These are phyloP conservation scores for Tolypocladium nubicola DNA, from an alignment of 2,329 filamentous ascomycete genomes.

Conservation along the genomic window DNA sequence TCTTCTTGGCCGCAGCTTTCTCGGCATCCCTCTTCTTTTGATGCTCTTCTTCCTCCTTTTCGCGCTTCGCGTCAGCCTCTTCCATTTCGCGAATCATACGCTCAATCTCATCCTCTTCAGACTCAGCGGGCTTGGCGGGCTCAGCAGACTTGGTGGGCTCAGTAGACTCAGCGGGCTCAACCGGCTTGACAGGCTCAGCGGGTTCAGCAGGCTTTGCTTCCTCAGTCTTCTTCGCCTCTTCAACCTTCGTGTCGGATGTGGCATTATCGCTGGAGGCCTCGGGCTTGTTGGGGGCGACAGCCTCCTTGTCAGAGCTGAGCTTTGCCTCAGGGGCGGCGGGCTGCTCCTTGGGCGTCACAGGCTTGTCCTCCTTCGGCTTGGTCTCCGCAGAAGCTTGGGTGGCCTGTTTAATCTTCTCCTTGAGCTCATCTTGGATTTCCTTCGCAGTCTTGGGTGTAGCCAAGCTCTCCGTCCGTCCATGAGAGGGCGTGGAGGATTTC, in stretches of 20 bases:
- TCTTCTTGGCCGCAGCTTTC: slow-evolving; percentile 35
- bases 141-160: slow-evolving; percentile 21
- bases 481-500: slow-evolving; percentile 58
- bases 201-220: slow-evolving; percentile 16
- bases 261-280: background rate
- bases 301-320: slow-evolving; percentile 2
- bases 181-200: slow-evolving; percentile 12
- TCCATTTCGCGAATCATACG: slow-evolving; percentile 54
- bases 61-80: slow-evolving; percentile 39
- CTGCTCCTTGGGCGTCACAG: slow-evolving; percentile 18
- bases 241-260: background rate
- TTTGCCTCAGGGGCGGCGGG: slow-evolving; percentile 11
- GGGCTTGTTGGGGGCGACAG: background rate
- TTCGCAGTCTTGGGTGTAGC: slow-evolving; percentile 60
- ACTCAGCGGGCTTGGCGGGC: slow-evolving; percentile 22
- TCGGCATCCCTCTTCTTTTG: slow-evolving; percentile 36
- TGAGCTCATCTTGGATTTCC: slow-evolving; percentile 75
- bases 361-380: slow-evolving; percentile 18
- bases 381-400: slow-evolving; percentile 23
- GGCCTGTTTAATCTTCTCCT: slow-evolving; percentile 63
- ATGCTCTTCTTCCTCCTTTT: slow-evolving; percentile 35
- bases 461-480: slow-evolving; percentile 62
- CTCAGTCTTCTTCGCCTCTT: slow-evolving; percentile 16
- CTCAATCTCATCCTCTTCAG: slow-evolving; percentile 47
- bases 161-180: slow-evolving; percentile 14